Conservation (phyloP, 2,329 filamentous ascomycete species). For the Pseudocercospora pini-densiflorae region DNA sequence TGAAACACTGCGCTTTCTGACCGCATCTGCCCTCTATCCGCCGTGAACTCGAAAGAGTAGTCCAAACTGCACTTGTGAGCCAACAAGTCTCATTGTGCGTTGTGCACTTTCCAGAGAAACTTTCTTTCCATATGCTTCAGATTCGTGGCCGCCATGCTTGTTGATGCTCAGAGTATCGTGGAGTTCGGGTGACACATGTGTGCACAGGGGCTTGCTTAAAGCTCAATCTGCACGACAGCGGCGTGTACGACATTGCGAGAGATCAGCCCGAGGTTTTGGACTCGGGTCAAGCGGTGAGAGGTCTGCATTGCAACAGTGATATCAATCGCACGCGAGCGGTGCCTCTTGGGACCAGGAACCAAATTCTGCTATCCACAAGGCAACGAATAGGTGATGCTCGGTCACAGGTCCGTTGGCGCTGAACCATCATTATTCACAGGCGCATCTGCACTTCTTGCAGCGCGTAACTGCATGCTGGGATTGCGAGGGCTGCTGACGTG, state of each 20-base stretch:
- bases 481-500: slow-evolving; percentile 4
- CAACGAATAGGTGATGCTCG: background rate
- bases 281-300: slow-evolving; percentile 1
- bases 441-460: background rate
- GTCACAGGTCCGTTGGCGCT: background rate
- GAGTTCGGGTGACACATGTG: background rate
- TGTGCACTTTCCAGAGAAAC: background rate
- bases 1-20: background rate
- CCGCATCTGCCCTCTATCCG: too few relatives aligned
- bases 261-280: background rate
- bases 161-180: background rate
- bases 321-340: background rate
- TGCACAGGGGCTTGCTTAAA: slow-evolving; percentile 1
- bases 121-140: background rate
- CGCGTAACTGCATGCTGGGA: slow-evolving; percentile 1
- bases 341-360: background rate
- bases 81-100: too few relatives aligned
- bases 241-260: background rate
- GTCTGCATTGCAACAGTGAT: background rate
- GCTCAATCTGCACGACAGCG: slow-evolving; percentile 4
- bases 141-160: background rate
- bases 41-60: too few relatives aligned
- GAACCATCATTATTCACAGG: background rate
- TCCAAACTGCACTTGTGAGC: too few relatives aligned
- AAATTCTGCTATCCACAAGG: background rate